These are phyloP conservation scores for Ophiostoma tasmaniense DNA, from an alignment of 2,329 filamentous ascomycete species.

Conservation along the genomic window DNA sequence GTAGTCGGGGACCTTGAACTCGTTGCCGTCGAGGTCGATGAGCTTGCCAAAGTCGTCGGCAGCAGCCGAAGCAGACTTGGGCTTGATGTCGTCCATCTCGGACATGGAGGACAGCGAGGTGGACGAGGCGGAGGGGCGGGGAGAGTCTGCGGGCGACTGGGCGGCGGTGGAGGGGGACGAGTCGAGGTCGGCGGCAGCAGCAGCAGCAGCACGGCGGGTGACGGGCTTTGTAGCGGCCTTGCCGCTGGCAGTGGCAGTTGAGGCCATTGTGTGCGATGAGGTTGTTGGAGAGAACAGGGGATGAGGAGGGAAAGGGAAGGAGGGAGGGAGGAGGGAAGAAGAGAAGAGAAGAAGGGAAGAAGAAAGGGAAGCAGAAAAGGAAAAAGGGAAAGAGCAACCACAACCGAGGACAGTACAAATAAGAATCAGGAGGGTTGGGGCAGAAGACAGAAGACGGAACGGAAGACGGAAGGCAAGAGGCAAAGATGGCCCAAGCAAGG, in stretches of 20 bases:
- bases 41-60: constrained; percentile 53
- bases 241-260: constrained; percentile 31
- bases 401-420: too few species aligned
- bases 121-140: constrained; percentile 61
- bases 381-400: neutral
- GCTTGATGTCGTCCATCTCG: constrained; percentile 58
- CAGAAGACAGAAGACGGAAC: neutral
- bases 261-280: constrained; percentile 39
- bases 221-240: constrained; percentile 33
- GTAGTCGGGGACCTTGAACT: constrained; percentile 88
- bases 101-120: constrained; percentile 88
- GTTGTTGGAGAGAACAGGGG: neutral
- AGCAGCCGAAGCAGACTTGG: too few species aligned
- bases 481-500: neutral
- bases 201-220: constrained; percentile 41
- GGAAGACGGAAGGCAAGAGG: neutral
- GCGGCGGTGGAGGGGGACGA: constrained; percentile 47
- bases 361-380: neutral
- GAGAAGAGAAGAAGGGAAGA: neutral
- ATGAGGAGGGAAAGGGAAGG: neutral
- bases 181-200: constrained; percentile 33
- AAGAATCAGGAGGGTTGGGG: neutral
- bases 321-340: neutral
- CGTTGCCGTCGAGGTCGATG: constrained; percentile 87
- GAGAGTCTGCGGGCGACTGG: constrained; percentile 52